Base-by-base conservation (phyloP, 2,329 filamentous ascomycete genomes). In the Penicillium concentricum region DNA sequence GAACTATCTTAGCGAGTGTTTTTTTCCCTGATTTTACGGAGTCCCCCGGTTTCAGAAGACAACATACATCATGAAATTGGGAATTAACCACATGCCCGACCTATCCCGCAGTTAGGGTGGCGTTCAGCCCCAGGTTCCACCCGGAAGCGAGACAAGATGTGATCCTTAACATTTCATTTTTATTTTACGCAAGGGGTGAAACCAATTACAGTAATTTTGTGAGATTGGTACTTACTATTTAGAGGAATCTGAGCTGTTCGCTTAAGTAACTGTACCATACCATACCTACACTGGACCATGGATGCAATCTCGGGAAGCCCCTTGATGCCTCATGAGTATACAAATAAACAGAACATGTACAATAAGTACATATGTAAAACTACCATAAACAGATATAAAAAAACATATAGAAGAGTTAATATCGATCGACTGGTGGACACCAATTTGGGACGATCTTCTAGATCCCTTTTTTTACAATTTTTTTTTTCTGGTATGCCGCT, bases 51-150 rank as follows among this genome's bases (percentile, higher is more conserved):
- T 44, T 45, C 39, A 37, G 10, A 16, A 32, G 15, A 16, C 18
- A 34, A 10, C 44, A 35, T 5, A 26, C 16, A 26, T 7, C 8
- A 45, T 1, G n/a, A 22, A 34, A 22, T 46, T 46, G 18, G 8
- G 44, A n/a, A 35, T 35, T 46, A 20, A 20, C 28, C 43, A 24
- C 34, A 28, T 43, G 30, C 42, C 32, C 42, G 22, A 51, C 42
- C 48, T 53, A 30, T 48, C 37, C 24, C 44, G 47, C 45, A 48
- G 50, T 58, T 34, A 39, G 42, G 48, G 58, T 64, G 62, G 63
- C 61, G 57, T 52, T 63, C 62, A 61, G 63, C 61, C 62, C 54
- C 61, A 60, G 57, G 53, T 60, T 57, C 62, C 60, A 65, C 63
- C 61, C 60, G 22, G 22, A 28, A 16, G n/a, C 48, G 42, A 57